Percentiles rank a stretch among this genome's conserved stretches.
These are phyloP conservation scores for Chaetomium fimeti DNA, from an alignment of 495 filamentous ascomycete genomes.

Conservation along the genomic window DNA sequence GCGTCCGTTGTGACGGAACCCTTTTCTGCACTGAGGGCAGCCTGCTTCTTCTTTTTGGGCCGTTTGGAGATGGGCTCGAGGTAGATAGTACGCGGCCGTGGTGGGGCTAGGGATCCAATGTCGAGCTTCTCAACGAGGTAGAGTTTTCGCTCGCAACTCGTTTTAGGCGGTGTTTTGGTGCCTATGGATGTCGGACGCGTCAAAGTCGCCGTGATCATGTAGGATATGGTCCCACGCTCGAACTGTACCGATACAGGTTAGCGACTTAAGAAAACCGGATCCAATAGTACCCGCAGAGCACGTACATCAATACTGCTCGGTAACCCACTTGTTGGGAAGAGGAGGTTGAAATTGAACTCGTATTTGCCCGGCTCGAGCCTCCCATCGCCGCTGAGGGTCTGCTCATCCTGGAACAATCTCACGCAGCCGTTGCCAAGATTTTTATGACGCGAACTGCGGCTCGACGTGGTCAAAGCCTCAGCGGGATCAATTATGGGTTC, in stretches of 20 bases:
- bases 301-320: constrained; percentile 93
- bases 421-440: constrained; percentile 81
- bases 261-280: constrained; percentile 4
- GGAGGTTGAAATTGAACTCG: constrained; percentile 88
- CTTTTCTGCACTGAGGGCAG: constrained; percentile 26
- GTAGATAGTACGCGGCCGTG: constrained; percentile 71
- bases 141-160: constrained; percentile 75
- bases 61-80: constrained; percentile 69
- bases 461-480: constrained; percentile 39
- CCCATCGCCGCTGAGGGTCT: constrained; percentile 86
- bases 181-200: constrained; percentile 82
- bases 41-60: constrained; percentile 52
- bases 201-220: constrained; percentile 82
- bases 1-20: constrained; percentile 31
- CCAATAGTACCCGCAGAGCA: constrained; percentile 23
- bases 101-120: constrained; percentile 52
- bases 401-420: constrained; percentile 86
- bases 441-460: constrained; percentile 57
- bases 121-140: constrained; percentile 70
- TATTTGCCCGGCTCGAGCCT: constrained; percentile 80
- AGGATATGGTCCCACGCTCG: constrained; percentile 89
- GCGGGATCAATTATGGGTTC: constrained; percentile 46
- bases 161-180: constrained; percentile 55
- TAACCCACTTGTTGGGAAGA: constrained; percentile 70
- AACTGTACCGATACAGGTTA: constrained; percentile 59